phyloP scores from a whole-genome alignment of 345 rosid genomes.

The Hirschfeldia incana region DNA sequence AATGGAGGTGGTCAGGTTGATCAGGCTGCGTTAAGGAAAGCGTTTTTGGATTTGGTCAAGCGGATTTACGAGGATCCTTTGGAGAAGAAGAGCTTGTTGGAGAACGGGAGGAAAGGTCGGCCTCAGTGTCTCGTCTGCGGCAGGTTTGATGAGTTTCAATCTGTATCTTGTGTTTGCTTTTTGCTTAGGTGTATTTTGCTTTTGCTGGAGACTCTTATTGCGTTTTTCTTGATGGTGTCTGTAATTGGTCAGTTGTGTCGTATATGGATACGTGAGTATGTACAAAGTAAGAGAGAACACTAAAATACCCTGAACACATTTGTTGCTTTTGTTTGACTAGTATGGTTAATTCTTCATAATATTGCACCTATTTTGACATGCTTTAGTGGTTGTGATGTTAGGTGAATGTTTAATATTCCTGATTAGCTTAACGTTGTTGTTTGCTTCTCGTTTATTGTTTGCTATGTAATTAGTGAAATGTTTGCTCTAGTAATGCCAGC shows the following conservation, averaged over 20 bases:
- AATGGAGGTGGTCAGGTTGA: constrained; percentile 50
- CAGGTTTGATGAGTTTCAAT: constrained; percentile 62
- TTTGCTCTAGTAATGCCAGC: not conserved
- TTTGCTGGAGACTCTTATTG: constrained; percentile 29
- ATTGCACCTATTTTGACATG: constrained; percentile 12
- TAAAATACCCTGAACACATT: not conserved
- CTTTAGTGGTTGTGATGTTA: constrained; percentile 13
- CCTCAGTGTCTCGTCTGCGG: constrained; percentile 79
- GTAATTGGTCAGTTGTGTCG: constrained; percentile 11
- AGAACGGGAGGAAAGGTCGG: constrained; percentile 75
- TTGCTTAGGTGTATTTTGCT: constrained; percentile 2
- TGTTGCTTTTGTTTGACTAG: not conserved
- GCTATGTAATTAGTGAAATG: not conserved
- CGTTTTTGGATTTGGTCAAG: constrained; percentile 71
- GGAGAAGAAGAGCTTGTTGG: constrained; percentile 71
- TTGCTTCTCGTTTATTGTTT: constrained; percentile 7
- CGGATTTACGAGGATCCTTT: constrained; percentile 56
- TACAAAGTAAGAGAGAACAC: constrained; percentile 17
- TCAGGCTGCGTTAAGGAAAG: constrained; percentile 59
- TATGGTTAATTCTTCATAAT: constrained; percentile 4
- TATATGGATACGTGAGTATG: constrained; percentile 17
- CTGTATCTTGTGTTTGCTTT: constrained; percentile 31
- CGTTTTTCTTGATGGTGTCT: constrained; percentile 29
- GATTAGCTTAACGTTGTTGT: constrained; percentile 12
- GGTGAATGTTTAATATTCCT: not conserved